These are phyloP conservation scores for Neofusicoccum sp. DNA, from an alignment of 2,329 filamentous ascomycete genomes.

Conservation along the genomic window DNA sequence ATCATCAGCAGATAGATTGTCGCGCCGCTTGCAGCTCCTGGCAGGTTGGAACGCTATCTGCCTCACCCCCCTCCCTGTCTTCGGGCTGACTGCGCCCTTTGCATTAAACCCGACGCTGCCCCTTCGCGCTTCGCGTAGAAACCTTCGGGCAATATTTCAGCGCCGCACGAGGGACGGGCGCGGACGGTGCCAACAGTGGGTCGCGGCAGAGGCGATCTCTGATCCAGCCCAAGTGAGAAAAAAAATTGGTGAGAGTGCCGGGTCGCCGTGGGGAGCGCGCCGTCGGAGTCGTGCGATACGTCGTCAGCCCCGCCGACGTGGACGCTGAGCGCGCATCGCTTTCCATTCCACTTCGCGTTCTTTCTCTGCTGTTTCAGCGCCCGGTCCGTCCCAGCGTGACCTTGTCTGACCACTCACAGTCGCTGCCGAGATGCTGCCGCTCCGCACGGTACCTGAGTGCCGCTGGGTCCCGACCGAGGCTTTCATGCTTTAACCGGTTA, in stretches of 20 bases:
- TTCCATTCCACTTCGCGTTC: neutral
- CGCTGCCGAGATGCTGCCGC: neutral
- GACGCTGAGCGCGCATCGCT: neutral
- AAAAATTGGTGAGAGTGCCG: neutral
- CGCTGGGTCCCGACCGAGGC: conserved; percentile 8
- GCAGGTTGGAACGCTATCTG: conserved; percentile 2
- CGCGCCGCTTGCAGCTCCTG: neutral
- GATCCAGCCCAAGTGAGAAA: neutral
- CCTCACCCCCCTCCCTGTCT: conserved; percentile 1
- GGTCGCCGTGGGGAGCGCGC: neutral
- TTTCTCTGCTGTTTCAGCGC: conserved; percentile 11
- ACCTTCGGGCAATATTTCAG: conserved; percentile 10
- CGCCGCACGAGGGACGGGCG: conserved; percentile 11
- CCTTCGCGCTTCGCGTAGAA: conserved; percentile 5
- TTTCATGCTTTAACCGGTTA: conserved; percentile 18
- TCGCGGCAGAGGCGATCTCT: conserved; percentile 9
- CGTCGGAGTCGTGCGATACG: neutral
- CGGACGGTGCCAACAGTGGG: conserved; percentile 2
- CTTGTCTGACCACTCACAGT: neutral
- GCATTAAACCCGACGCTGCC: conserved; percentile 11
- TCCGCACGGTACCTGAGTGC: conserved; percentile 5
- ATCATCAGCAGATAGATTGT: conserved; percentile 12
- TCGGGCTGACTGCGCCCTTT: conserved; percentile 11
- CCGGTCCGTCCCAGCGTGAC: neutral
- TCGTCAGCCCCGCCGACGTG: neutral